Conservation (phyloP, 2,329 filamentous ascomycete species). For the Nigrospora oryzae region DNA sequence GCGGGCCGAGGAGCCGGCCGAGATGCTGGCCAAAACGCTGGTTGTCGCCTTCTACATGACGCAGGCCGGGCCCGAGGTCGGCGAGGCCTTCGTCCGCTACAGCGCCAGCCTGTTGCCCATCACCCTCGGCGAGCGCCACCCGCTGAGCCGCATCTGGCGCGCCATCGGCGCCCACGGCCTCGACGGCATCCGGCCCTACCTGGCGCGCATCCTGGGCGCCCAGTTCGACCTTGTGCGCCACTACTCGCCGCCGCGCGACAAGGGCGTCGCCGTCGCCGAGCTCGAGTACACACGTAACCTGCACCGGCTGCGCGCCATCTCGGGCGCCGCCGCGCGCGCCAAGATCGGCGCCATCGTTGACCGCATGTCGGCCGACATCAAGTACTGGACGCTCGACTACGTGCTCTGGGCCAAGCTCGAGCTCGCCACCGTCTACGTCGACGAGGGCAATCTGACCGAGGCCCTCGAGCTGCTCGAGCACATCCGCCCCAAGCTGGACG, state of each 20-base stretch:
- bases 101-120: neutral
- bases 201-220: neutral
- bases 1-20: neutral
- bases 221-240: neutral
- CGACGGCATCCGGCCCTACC: neutral
- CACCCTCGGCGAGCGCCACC: neutral
- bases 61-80: constrained; percentile 1
- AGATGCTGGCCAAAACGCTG: constrained; percentile 1
- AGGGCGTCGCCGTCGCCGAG: neutral
- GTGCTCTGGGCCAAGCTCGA: constrained; percentile 2
- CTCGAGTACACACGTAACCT: constrained; percentile 1
- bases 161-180: neutral
- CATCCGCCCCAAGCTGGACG: neutral
- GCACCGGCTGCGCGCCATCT: neutral
- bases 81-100: neutral
- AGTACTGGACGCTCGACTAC: constrained; percentile 4
- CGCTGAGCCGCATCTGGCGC: constrained; percentile 2
- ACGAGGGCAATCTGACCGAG: neutral
- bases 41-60: constrained; percentile 1
- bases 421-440: neutral
- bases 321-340: neutral
- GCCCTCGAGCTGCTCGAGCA: neutral
- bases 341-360: neutral
- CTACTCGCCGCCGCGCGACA: neutral
- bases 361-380: constrained; percentile 3